phyloP scores from a whole-genome alignment of 805 yeast species.

The Spathaspora arborariae region DNA sequence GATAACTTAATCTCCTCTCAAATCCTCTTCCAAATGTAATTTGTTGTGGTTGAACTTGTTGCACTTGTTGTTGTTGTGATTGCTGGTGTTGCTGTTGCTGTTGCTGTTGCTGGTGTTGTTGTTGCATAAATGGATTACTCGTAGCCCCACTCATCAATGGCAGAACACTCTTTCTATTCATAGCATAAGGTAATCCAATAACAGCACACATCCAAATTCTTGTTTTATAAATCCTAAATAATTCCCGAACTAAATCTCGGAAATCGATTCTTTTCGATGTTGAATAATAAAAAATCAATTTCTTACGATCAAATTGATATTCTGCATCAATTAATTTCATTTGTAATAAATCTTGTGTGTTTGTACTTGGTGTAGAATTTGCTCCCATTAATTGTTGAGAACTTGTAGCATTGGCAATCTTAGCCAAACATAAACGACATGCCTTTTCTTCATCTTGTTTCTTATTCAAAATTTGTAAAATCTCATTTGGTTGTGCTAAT shows the following conservation, averaged over 20 bases:
- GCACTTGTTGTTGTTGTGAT: constrained; percentile 3
- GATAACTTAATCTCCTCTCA: constrained; percentile 4
- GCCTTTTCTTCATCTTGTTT: constrained; percentile 69
- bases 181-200: constrained; percentile 31
- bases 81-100: constrained; percentile 1
- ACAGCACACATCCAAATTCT: constrained; percentile 84
- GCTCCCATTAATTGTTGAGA: constrained; percentile 3
- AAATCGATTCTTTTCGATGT: constrained; percentile 65
- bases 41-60: background rate
- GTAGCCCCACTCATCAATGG: background rate
- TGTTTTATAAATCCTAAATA: constrained; percentile 72
- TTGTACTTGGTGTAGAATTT: background rate
- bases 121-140: constrained; percentile 1
- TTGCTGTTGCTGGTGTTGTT: background rate
- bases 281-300: constrained; percentile 66
- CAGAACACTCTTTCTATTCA: constrained; percentile 5
- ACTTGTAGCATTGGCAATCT: constrained; percentile 43
- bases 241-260: constrained; percentile 66
- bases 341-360: constrained; percentile 25
- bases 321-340: constrained; percentile 71
- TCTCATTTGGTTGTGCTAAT: constrained; percentile 59
- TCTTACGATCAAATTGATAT: constrained; percentile 78
- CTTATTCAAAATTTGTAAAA: constrained; percentile 54
- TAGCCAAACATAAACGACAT: constrained; percentile 53
- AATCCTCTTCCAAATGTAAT: constrained; percentile 3